Evolutionary conservation across 352 stramenopile species (phyloP), one percentile per base, ranked within the genome.

Genomic region (Blastocystis sp.): DNA sequence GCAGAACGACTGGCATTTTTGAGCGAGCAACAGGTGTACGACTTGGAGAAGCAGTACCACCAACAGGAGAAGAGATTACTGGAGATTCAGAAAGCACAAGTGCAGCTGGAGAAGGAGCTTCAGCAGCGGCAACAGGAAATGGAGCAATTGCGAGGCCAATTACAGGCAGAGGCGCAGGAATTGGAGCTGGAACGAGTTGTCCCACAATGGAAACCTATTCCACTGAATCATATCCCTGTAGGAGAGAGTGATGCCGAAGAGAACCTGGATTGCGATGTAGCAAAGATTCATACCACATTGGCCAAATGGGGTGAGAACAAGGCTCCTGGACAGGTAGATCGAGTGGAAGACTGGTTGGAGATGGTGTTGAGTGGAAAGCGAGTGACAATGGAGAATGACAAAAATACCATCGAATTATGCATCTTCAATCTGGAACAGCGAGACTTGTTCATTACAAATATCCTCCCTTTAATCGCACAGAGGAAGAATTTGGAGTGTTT

Each of bases 401-500:
- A 57, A 14, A 83, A 83, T 56, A 83, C 71, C 4, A 83, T 83
- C 51, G 51, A 83, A 27, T 43, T 83, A 42, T 51, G 21, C 49
- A 16, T 83, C 14, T 83, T 83, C 21, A 54, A 83, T 65, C 52
- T 52, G 71, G 51, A 63, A 24, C 71, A 83, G 54, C 49, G 71
- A n/a, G 71, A 63, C 1, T 35, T 14, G 9, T 83, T 83, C 49
- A 37, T 51, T 52, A 11, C 24, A 3, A 46, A 24, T 32, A 66
- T 83, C 7, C 6, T 83, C 7, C 71, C 71, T 19, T 1, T 83
- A 24, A 61, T 83, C 39, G 29, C 58, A 29, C 43, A 29, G 27
- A 32, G 71, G 32, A 83, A 83, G 51, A 65, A 83, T 66, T 19
- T 83, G 71, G 71, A 83, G 71, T 83, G 71, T 42, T 83, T 83